Base-by-base conservation (phyloP, 352 stramenopile genomes). In the Achlya hypogyna region DNA sequence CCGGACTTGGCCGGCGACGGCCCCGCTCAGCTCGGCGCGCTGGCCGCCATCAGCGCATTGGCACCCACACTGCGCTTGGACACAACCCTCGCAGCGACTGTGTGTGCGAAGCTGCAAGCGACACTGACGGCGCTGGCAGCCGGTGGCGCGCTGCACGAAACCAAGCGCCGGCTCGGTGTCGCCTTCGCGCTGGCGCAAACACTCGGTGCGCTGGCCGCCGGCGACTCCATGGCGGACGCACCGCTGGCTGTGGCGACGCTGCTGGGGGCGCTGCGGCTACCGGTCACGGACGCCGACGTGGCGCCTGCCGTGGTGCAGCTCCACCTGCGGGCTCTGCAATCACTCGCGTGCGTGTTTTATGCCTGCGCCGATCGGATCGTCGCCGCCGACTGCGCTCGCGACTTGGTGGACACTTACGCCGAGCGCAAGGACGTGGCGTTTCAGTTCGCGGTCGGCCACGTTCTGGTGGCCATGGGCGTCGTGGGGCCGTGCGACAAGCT, bases 361-460 rank as follows among this genome's bases (percentile, higher is more conserved):
- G 32, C 62, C 27, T 56, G 74, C 42, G 70, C 75, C 60, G 62
- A 49, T 25, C 42, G 53, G 5, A 54, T 31, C 31, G 28, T 29
- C 18, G 63, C 56, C 29, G 34, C 29, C 18, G 47, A 62, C 8
- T 22, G 28, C 9, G 6, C 31, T 53, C 10, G 22, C 18, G 28
- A 20, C 28, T 8, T 38, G 47, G 6, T 56, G 10, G n/a, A 12
- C 2, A 16, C 49, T 12, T 56, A 56, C 31, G 14, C 49, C 25
- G 35, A 69, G 1, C 28, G 18, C 29, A 73, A 66, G 40, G 69
- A 78, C 25, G 54, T 69, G 0, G 78, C 88, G 49, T 66, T 89
- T 6, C 81, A 89, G 65, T 83, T 89, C 27, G 54, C 53, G 0
- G 40, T 88, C 14, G 82, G 77, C 3, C 74, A 89, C 64, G 65